Base-by-base conservation (phyloP, 768 basidiomycete species). In the Phallus indusiatus region DNA sequence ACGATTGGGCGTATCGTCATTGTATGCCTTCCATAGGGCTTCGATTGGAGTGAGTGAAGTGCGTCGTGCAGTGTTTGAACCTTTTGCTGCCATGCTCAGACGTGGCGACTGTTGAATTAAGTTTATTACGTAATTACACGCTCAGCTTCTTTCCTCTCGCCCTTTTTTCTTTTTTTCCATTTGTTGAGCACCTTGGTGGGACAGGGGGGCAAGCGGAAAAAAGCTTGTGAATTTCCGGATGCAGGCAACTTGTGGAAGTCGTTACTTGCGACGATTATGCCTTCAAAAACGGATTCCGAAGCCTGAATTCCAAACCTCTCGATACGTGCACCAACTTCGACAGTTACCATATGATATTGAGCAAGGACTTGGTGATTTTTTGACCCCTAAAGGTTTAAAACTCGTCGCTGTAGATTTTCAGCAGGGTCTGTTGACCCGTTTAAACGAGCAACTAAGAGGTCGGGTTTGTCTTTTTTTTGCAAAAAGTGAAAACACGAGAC, bases 341-440 rank as follows among this genome's bases (percentile, higher is more conserved):
- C 66, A 71, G 10, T 78, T 90, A 28, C 82, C 82, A 1, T 94
- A 91, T 73, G 70, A 77, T 9, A 68, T 85, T 28, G 81, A 89
- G 49, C 74, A 80, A 46, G 93, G 92, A 18, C 74, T 94, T 34
- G 88, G 87, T 49, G 74, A 83, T 20, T 95, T 95, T 69, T 74
- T 94, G 66, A 82, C 88, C 1, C 84, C 89, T 20, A 65, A 69
- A n/a, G 86, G 86, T 1, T 77, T 94, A 60, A 81, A 79, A 62
- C 79, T 80, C 60, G 75, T 93, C 53, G 86, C 86, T 2, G 76
- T 83, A 53, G 92, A 94, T 66, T 96, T 89, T 72, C 93, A 94
- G 68, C 79, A 88, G 61, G 93, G 93, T 9, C 76, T 94, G 34
- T 72, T 95, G 59, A 77, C 85, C 56, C 79, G 89, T 53, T 70